These are phyloP conservation scores for Kodamaea sp. DNA, from an alignment of 1,139 yeast genomes.

Conservation along the genomic window DNA sequence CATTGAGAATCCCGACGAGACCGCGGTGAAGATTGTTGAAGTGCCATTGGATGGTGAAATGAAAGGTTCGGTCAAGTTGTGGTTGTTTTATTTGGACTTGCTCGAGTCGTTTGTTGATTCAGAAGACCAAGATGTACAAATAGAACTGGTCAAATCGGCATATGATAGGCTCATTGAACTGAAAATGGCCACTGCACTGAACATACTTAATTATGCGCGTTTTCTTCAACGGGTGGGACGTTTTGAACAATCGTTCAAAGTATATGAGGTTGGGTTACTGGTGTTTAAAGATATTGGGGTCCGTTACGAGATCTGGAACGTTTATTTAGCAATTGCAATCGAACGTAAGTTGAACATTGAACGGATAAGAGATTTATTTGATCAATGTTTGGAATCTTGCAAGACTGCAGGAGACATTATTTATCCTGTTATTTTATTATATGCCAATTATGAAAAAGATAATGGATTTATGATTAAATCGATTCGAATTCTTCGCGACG, in stretches of 20 bases:
- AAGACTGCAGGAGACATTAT: slow-evolving; percentile 37
- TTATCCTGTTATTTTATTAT: slow-evolving; percentile 50
- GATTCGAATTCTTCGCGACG: slow-evolving; percentile 7
- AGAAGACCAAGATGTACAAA: slow-evolving; percentile 16
- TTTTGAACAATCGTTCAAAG: slow-evolving; percentile 52
- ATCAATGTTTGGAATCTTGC: slow-evolving; percentile 46
- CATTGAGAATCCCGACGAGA: slow-evolving; percentile 40
- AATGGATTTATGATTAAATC: slow-evolving; percentile 29
- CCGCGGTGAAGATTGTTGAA: slow-evolving; percentile 52
- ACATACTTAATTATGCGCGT: slow-evolving; percentile 62
- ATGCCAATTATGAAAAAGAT: slow-evolving; percentile 55
- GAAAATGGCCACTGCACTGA: slow-evolving; percentile 67
- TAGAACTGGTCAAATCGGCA: slow-evolving; percentile 28
- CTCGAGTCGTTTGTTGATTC: slow-evolving; percentile 57
- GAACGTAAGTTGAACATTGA: slow-evolving; percentile 39
- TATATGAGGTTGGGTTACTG: slow-evolving; percentile 65
- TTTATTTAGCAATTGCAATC: slow-evolving; percentile 53
- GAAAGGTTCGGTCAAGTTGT: slow-evolving; percentile 39
- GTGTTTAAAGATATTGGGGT: slow-evolving; percentile 59
- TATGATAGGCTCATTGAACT: slow-evolving; percentile 60
- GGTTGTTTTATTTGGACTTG: slow-evolving; percentile 75
- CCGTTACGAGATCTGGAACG: slow-evolving; percentile 65
- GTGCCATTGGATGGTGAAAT: slow-evolving; percentile 33
- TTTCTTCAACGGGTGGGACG: slow-evolving; percentile 51
- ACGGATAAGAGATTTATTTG: slow-evolving; percentile 70